phyloP scores from a whole-genome alignment of 352 stramenopile species.

The Globisporangium polare region DNA sequence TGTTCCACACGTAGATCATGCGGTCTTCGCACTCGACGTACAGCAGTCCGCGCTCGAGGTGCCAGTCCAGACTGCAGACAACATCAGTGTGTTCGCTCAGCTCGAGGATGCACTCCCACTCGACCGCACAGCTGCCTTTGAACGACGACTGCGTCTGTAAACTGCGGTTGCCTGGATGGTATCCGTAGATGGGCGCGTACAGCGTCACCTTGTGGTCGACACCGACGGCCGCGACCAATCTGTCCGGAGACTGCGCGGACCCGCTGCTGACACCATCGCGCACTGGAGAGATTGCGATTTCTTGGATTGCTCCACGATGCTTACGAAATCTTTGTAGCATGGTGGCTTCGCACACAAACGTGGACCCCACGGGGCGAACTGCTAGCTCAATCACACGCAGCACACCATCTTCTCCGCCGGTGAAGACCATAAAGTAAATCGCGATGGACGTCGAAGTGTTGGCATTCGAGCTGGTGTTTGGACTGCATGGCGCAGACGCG shows the following conservation, averaged over 20 bases:
- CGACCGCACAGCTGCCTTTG: slow-evolving; percentile 19
- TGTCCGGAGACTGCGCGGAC: slow-evolving; percentile 36
- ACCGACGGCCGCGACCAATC: slow-evolving; percentile 59
- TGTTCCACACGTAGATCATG: slow-evolving; percentile 80
- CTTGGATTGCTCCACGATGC: slow-evolving; percentile 55
- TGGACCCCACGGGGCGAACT: slow-evolving; percentile 23
- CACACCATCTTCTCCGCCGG: slow-evolving; percentile 53
- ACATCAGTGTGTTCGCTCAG: slow-evolving; percentile 56
- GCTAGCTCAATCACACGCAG: slow-evolving; percentile 53
- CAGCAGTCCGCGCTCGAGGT: slow-evolving; percentile 52
- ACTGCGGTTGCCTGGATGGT: slow-evolving; percentile 26
- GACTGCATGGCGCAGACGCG: slow-evolving; percentile 25
- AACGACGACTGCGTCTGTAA: slow-evolving; percentile 1
- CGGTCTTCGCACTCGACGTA: slow-evolving; percentile 67
- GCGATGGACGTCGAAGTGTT: slow-evolving; percentile 8
- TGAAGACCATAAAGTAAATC: slow-evolving; percentile 67
- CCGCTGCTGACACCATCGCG: slow-evolving; percentile 13
- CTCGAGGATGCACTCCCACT: slow-evolving; percentile 64
- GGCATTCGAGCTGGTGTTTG: slow-evolving; percentile 1
- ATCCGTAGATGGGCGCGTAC: slow-evolving; percentile 53
- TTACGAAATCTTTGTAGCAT: slow-evolving; percentile 55
- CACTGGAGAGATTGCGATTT: slow-evolving; percentile 55
- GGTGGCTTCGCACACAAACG: slow-evolving; percentile 38
- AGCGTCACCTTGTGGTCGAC: slow-evolving; percentile 55
- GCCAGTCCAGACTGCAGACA: slow-evolving; percentile 54